Evolutionary conservation across 139 green algal genomes (phyloP), one percentile per base, ranked within the genome.

Genomic region (Chlamydomonas urium): DNA sequence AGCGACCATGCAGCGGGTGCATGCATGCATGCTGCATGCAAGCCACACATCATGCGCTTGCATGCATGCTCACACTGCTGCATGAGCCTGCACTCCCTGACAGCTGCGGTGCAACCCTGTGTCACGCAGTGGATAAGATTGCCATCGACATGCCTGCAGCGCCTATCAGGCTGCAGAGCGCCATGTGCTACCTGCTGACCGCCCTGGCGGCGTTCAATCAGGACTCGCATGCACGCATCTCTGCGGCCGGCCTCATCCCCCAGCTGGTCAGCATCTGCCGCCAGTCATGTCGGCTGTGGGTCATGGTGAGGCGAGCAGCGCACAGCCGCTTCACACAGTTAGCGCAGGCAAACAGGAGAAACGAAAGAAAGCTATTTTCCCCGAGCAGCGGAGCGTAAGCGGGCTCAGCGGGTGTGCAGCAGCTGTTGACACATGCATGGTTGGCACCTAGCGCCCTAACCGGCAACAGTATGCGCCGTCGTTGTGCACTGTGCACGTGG

Each of bases 101-200:
- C n/a, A n/a, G n/a, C n/a, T n/a, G n/a, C n/a, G n/a, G n/a, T n/a
- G n/a, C n/a, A n/a, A n/a, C n/a, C n/a, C n/a, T n/a, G n/a, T n/a
- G n/a, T n/a, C n/a, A n/a, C n/a, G n/a, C 53, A 63, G 53, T 63
- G 10, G 53, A 63, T 21, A 63, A 14, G 10, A 63, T 63, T 21
- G 26, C n/a, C 26, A 63, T 63, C 6, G 53, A 63, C 53, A 8
- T 63, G 53, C 19, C 53, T 17, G 21, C 53, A 31, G 21, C 53
- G 10, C 6, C 6, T 21, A 6, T 63, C 6, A 6, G 6, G 24
- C 53, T 84, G 53, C 71, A 76, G 37, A 50, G 45, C 31, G 60
- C 79, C 0, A 71, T 76, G 70, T 78, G 71, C 70, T 85, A 77
- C 74, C 59, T 85, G 45, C 53, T 85, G 0, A 79, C 79, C 1